Evolutionary conservation across 371 early-diverging fungal genomes (phyloP).

Genomic region (Mortierella polycephala): DNA sequence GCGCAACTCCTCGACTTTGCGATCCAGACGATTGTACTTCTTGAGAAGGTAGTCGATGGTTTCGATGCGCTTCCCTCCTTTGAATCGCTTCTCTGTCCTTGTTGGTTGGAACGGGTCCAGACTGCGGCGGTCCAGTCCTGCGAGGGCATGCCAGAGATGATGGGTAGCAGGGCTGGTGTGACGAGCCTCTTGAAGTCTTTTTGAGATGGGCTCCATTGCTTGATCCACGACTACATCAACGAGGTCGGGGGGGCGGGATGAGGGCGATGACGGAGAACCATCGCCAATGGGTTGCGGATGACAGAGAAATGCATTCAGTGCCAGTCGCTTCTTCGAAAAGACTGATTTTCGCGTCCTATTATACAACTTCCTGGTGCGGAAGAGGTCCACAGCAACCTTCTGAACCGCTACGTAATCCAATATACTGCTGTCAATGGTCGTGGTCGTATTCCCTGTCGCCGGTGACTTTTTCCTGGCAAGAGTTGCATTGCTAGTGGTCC

Average conservation of each 20-base stretch:
- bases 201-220: too few relatives aligned
- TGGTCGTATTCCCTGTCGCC: background rate
- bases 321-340: constrained; percentile 32
- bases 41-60: constrained; percentile 56
- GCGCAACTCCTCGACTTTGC: constrained; percentile 43
- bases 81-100: constrained; percentile 35
- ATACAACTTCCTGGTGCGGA: constrained; percentile 21
- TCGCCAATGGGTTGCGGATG: background rate
- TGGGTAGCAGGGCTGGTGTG: too few relatives aligned
- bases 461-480: background rate
- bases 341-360: constrained; percentile 36
- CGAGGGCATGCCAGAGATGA: constrained; percentile 33
- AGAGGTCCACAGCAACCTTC: constrained; percentile 21
- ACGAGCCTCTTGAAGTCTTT: too few relatives aligned
- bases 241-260: too few relatives aligned
- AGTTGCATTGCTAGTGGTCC: background rate
- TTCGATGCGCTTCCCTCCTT: constrained; percentile 38
- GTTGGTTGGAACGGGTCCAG: constrained; percentile 45
- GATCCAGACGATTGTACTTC: constrained; percentile 57
- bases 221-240: too few relatives aligned
- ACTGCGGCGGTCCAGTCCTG: constrained; percentile 17
- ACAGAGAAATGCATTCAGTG: background rate
- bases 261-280: background rate
- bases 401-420: constrained; percentile 16
- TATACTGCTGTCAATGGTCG: background rate